These are phyloP conservation scores for Flagelloscypha sp. DNA, from an alignment of 768 basidiomycete species.

Conservation along the genomic window DNA sequence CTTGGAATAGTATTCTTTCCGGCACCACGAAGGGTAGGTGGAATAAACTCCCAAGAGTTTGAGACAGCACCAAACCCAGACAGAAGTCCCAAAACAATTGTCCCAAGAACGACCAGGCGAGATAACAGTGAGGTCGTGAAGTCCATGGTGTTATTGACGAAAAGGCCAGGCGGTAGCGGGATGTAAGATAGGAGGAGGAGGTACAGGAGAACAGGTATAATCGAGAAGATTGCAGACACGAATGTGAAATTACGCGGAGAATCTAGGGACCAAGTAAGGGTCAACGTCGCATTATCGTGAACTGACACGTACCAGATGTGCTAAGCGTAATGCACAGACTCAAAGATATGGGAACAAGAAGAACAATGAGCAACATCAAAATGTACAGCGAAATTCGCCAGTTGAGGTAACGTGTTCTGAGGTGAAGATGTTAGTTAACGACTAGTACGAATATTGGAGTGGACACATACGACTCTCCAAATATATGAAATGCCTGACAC, in stretches of 20 bases:
- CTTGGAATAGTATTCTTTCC: slow-evolving; percentile 24
- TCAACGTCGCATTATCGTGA: too few species aligned
- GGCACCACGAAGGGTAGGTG: slow-evolving; percentile 12
- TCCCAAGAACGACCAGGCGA: slow-evolving; percentile 69
- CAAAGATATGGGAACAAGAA: slow-evolving; percentile 57
- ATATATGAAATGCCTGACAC: slow-evolving; percentile 52
- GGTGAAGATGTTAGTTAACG: neutral
- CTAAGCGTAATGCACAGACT: too few species aligned
- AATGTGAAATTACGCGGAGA: too few species aligned
- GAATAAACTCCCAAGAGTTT: slow-evolving; percentile 55
- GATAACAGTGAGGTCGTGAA: slow-evolving; percentile 42
- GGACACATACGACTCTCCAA: slow-evolving; percentile 44
- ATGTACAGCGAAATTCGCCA: slow-evolving; percentile 61
- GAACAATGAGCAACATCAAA: slow-evolving; percentile 53
- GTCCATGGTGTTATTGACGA: slow-evolving; percentile 27
- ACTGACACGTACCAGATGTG: too few species aligned
- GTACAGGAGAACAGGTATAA: slow-evolving; percentile 46
- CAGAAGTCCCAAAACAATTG: slow-evolving; percentile 66
- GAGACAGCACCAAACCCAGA: slow-evolving; percentile 75
- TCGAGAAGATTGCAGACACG: slow-evolving; percentile 34
- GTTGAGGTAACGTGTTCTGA: slow-evolving; percentile 54
- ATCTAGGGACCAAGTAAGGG: too few species aligned
- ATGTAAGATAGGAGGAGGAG: slow-evolving; percentile 56
- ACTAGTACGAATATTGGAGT: slow-evolving; percentile 4
- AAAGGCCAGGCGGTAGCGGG: slow-evolving; percentile 53